Evolutionary conservation across 345 rosid species (phyloP).

Genomic region (Clarkia xantiana): DNA sequence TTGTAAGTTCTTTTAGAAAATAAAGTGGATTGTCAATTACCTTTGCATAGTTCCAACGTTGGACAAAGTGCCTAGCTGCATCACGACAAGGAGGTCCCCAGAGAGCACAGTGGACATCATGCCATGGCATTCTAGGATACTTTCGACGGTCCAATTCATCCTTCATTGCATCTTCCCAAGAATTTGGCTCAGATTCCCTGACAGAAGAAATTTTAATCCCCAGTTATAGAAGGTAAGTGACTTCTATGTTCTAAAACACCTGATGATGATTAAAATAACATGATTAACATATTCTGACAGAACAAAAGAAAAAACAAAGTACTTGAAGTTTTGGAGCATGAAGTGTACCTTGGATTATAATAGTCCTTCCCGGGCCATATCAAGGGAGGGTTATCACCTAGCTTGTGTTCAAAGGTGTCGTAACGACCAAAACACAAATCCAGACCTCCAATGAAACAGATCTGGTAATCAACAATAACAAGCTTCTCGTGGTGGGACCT

Average conservation of each 20-base stretch:
- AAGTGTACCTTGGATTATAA: conserved; percentile 81
- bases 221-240: not conserved
- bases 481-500: conserved; percentile 99
- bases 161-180: conserved; percentile 95
- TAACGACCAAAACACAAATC: conserved; percentile 99
- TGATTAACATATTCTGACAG: too few species aligned
- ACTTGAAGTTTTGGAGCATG: not conserved
- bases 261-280: too few species aligned
- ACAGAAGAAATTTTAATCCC: conserved; percentile 7
- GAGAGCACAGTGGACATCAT: conserved; percentile 97
- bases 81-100: conserved; percentile 99
- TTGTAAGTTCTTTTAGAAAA: not conserved
- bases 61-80: conserved; percentile 93
- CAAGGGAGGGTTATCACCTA: conserved; percentile 69
- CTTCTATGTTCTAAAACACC: not conserved
- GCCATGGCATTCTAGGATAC: conserved; percentile 99
- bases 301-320: not conserved
- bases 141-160: conserved; percentile 86
- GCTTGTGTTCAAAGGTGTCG: conserved; percentile 73
- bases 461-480: conserved; percentile 78
- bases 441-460: conserved; percentile 91
- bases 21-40: conserved; percentile 18
- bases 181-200: conserved; percentile 99
- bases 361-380: conserved; percentile 99
- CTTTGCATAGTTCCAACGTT: conserved; percentile 99